These are phyloP conservation scores for Xerocomellus dryophilus DNA, from an alignment of 768 basidiomycete species.

Conservation along the genomic window DNA sequence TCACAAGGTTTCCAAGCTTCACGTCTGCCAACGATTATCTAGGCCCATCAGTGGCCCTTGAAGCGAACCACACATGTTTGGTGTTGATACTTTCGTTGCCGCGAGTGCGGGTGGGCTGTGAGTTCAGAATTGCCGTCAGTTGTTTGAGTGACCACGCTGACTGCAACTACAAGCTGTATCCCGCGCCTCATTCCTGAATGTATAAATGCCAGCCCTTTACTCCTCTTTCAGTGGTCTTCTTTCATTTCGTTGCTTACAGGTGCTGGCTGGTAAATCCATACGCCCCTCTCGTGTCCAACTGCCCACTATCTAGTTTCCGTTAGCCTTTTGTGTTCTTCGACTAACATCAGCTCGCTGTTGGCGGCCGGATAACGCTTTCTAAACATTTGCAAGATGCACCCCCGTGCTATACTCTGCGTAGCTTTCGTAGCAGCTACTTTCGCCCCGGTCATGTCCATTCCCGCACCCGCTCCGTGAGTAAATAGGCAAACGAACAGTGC, in stretches of 20 bases:
- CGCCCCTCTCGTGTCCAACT: not conserved
- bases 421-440: slow-evolving; percentile 3
- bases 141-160: not conserved
- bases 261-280: slow-evolving; percentile 22
- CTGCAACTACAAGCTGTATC: not conserved
- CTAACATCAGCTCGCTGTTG: slow-evolving; percentile 8
- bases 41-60: too few relatives aligned
- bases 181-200: not conserved
- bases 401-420: slow-evolving; percentile 1
- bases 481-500: not conserved
- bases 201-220: not conserved
- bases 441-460: slow-evolving; percentile 7
- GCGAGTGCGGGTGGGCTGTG: not conserved
- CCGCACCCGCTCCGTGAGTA: slow-evolving; percentile 1
- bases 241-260: slow-evolving; percentile 20
- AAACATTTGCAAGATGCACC: slow-evolving; percentile 12
- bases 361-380: slow-evolving; percentile 12
- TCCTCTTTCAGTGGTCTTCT: slow-evolving; percentile 6
- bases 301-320: not conserved
- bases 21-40: not conserved
- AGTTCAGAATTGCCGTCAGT: not conserved
- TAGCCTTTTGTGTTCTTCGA: slow-evolving; percentile 15
- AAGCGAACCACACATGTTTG: not conserved
- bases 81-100: not conserved
- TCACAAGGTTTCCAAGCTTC: too few relatives aligned